Conservation (phyloP, 257 asterid species). For the Nemophila menziesii region DNA sequence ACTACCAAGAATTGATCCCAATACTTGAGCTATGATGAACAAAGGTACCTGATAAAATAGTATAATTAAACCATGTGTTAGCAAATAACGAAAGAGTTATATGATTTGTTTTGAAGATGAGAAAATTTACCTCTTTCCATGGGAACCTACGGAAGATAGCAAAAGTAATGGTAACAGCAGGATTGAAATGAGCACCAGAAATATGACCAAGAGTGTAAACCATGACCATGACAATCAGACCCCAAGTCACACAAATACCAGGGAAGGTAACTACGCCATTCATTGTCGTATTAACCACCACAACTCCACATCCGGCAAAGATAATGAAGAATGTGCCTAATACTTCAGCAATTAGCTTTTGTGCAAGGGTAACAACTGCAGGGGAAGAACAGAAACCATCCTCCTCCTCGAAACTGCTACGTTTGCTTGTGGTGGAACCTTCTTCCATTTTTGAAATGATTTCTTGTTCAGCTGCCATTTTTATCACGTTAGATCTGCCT, state of each 20-base stretch:
- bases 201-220: slow-evolving; percentile 58
- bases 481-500: too few relatives aligned
- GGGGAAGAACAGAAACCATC: background rate
- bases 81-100: background rate
- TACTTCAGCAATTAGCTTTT: slow-evolving; percentile 47
- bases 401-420: background rate
- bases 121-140: slow-evolving; percentile 43
- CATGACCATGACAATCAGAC: slow-evolving; percentile 66
- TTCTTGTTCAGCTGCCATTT: background rate
- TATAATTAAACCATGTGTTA: too few relatives aligned
- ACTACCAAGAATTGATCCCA: slow-evolving; percentile 64
- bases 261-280: slow-evolving; percentile 48
- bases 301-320: slow-evolving; percentile 71
- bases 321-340: slow-evolving; percentile 55
- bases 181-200: slow-evolving; percentile 88
- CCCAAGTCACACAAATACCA: slow-evolving; percentile 68
- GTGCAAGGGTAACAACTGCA: background rate
- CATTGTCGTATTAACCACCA: slow-evolving; percentile 40
- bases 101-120: too few relatives aligned
- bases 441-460: background rate
- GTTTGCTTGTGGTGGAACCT: background rate
- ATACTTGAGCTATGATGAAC: slow-evolving; percentile 38
- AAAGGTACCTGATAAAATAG: slow-evolving; percentile 34
- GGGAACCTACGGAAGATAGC: slow-evolving; percentile 47
- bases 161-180: slow-evolving; percentile 55